phyloP scores from a whole-genome alignment of 1,284 basidiomycete genomes.

The Chiua sp. region DNA sequence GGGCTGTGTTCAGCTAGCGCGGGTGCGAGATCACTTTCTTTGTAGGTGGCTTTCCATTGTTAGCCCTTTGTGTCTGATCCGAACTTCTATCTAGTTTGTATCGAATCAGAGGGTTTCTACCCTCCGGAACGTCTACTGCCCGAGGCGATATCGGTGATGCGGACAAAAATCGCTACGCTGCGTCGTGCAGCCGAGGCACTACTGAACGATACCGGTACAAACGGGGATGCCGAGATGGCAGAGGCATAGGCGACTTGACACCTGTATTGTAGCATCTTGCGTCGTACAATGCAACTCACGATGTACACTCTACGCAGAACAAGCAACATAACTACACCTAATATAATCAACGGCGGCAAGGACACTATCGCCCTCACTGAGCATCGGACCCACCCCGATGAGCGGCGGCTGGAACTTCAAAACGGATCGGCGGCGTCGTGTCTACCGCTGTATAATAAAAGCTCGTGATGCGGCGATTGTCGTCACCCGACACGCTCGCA shows the following conservation, averaged over 20 bases:
- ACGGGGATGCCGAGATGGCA: slow-evolving; percentile 48
- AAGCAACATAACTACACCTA: too few species aligned
- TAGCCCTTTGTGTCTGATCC: slow-evolving; percentile 1
- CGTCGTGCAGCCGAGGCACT: slow-evolving; percentile 63
- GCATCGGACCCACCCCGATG: slow-evolving; percentile 10
- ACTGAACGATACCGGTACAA: slow-evolving; percentile 38
- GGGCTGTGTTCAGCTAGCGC: slow-evolving; percentile 82
- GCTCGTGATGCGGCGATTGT: slow-evolving; percentile 41
- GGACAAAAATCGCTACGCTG: slow-evolving; percentile 75
- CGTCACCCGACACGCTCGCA: slow-evolving; percentile 22
- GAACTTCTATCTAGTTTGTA: slow-evolving; percentile 62
- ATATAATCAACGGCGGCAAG: too few species aligned
- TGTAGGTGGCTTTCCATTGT: slow-evolving; percentile 57
- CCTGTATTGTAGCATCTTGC: slow-evolving; percentile 1
- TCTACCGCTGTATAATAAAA: slow-evolving; percentile 44
- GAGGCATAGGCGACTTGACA: slow-evolving; percentile 19
- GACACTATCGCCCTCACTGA: slow-evolving; percentile 4
- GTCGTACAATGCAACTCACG: slow-evolving; percentile 8
- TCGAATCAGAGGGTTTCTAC: slow-evolving; percentile 93
- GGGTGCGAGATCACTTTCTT: slow-evolving; percentile 94
- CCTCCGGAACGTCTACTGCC: slow-evolving; percentile 84
- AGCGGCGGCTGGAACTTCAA: slow-evolving; percentile 26
- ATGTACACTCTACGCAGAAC: not conserved
- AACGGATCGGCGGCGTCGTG: slow-evolving; percentile 43
- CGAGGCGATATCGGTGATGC: slow-evolving; percentile 85